Conservation (phyloP, 208 protist genomes). For the Acanthamoeba culbertsoni region DNA sequence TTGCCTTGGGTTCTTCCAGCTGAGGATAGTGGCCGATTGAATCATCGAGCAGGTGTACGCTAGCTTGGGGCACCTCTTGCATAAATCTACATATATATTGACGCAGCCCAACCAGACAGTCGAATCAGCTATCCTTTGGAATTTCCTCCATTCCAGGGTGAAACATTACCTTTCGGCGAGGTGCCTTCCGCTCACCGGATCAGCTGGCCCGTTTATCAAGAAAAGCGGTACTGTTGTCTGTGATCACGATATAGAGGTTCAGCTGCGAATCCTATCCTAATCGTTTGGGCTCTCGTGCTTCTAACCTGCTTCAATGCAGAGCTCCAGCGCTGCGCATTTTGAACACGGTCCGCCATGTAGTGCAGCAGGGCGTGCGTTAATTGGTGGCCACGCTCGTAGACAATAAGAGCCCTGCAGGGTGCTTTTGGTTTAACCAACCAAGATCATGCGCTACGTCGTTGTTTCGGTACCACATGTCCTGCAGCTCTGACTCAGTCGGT, state of each 20-base stretch:
- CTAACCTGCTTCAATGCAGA: background rate
- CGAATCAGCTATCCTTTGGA: background rate
- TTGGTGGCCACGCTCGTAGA: background rate
- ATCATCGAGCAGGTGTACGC: background rate
- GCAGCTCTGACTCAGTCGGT: background rate
- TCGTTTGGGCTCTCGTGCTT: background rate
- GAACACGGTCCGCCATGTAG: background rate
- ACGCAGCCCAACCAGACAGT: background rate
- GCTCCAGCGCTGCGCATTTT: background rate
- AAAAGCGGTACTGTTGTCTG: background rate
- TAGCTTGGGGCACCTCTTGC: background rate
- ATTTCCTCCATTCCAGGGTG: background rate
- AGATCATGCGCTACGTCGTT: background rate
- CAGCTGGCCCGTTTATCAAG: background rate
- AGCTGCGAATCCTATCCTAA: too few species aligned
- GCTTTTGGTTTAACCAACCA: too few species aligned
- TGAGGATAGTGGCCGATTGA: background rate
- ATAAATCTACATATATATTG: background rate
- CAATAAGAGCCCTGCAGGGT: background rate
- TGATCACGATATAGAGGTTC: background rate
- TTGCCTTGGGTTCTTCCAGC: background rate
- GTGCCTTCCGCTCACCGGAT: conserved; percentile 16
- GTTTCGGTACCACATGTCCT: background rate
- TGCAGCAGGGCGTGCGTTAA: background rate
- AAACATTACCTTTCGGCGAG: background rate